Evolutionary conservation across 139 green algal species (phyloP).

Genomic region (Coelastrella sp.): DNA sequence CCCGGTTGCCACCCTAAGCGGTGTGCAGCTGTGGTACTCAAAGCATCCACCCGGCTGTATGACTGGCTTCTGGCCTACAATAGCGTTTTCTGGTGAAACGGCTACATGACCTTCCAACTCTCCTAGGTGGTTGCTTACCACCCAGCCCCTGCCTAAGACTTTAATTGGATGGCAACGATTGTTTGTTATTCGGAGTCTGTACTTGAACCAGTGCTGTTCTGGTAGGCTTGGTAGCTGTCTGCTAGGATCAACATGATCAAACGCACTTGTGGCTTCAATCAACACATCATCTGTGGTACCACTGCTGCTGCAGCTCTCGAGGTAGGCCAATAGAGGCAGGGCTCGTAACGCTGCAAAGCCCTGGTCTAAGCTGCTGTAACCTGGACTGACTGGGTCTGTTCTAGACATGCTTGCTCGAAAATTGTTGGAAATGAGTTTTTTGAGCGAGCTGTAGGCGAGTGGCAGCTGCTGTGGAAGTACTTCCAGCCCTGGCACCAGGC

Average conservation of each 20-base stretch:
- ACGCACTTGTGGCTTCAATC: constrained; percentile 22
- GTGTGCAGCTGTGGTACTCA: constrained; percentile 26
- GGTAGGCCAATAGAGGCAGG: constrained; percentile 7
- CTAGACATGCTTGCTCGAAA: not conserved
- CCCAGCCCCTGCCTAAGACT: constrained; percentile 20
- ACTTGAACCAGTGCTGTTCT: constrained; percentile 1
- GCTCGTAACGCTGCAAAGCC: constrained; percentile 31
- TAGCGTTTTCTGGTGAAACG: constrained; percentile 11
- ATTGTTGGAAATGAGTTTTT: not conserved
- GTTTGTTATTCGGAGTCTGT: constrained; percentile 22
- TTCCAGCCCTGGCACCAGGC: constrained; percentile 1
- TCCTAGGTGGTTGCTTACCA: not conserved
- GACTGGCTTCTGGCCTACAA: constrained; percentile 7
- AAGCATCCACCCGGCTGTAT: constrained; percentile 5
- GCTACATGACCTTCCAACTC: not conserved
- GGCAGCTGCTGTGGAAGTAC: constrained; percentile 1
- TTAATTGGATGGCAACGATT: constrained; percentile 4
- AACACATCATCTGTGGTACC: not conserved
- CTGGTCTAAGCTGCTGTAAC: not conserved
- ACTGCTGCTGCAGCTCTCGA: constrained; percentile 25
- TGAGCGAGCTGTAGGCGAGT: not conserved
- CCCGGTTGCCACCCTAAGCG: not conserved
- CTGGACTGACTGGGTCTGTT: not conserved
- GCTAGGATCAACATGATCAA: not conserved
- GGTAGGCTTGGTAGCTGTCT: too few relatives aligned